Base-by-base conservation (phyloP, 257 asterid species). In the Gentiana straminea region DNA sequence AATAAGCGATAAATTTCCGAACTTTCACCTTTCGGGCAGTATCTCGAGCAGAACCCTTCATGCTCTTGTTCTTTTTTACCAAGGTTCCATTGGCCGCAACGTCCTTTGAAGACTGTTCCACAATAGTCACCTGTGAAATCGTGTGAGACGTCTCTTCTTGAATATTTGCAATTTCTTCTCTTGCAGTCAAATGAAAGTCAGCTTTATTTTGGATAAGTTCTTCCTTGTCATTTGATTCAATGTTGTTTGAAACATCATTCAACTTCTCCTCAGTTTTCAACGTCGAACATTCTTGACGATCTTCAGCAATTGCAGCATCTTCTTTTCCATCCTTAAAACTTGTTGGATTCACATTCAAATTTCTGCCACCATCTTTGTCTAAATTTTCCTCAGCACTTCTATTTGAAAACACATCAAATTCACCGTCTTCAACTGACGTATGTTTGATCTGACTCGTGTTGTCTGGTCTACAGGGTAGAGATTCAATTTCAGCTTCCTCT, bases 21-120 rank as follows among this genome's bases (percentile, higher is more conserved):
- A 7, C 35, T 58, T 24, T 75, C 59, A 86, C 98, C 94, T 77
- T 84, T 58, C 61, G 80, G 64, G 78, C 65, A 46, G 37, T 36
- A 71, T 45, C 69, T 50, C 72, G 76, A 7, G 71, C 12, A 59
- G 70, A 74, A 62, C 49, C 33, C 58, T 63, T 80, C 9, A 77
- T 13, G 57, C 61, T 71, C 48, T 57, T 79, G 73, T 68, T 77
- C 60, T 71, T 77, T 68, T 10, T 37, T 37, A 35, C 52, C 8
- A 68, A 60, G 37, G 73, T 12, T 41, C 65, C 77, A 52, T 68
- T 75, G 13, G 56, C 43, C 8, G 55, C 68, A 6, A 65, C 80
- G 51, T 62, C 67, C 51, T 68, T 70, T 24, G 57, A 45, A 47
- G 75, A 72, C 63, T 74, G 68, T 70, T 75, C 73, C 58, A 49